A percentile compares a stretch with the other conserved stretches of the same genome.
Conservation (phyloP, 768 basidiomycete genomes). For the Astraeus odoratus region DNA sequence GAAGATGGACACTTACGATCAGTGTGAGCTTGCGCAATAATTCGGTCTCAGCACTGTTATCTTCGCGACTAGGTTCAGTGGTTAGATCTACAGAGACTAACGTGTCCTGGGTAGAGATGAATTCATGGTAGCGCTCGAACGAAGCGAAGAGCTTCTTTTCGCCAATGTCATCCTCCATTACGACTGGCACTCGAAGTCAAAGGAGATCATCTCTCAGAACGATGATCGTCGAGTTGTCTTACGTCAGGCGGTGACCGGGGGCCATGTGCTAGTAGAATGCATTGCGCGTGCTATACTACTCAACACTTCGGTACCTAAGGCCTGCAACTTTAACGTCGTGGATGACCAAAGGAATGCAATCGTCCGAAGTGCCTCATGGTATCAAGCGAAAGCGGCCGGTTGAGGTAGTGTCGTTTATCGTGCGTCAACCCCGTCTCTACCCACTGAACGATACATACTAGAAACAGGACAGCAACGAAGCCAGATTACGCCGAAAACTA, state of each 20-base stretch:
- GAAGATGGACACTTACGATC: conserved; percentile 40
- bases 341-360: background rate
- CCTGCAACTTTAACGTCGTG: too few relatives aligned
- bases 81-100: conserved; percentile 46
- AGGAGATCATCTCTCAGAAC: background rate
- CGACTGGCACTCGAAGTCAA: background rate
- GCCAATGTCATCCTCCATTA: conserved; percentile 33
- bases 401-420: conserved; percentile 24
- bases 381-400: conserved; percentile 40
- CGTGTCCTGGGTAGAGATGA: conserved; percentile 42
- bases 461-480: conserved; percentile 35
- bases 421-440: too few relatives aligned
- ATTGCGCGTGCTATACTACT: too few relatives aligned
- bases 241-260: conserved; percentile 13
- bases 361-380: conserved; percentile 12
- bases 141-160: conserved; percentile 45
- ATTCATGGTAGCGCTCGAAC: conserved; percentile 59
- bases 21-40: conserved; percentile 36
- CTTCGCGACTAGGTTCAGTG: conserved; percentile 34
- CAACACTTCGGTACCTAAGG: too few relatives aligned
- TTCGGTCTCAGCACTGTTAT: conserved; percentile 36
- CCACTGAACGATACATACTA: conserved; percentile 6
- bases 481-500: conserved; percentile 48
- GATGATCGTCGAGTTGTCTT: conserved; percentile 3
- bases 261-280: background rate